Conservation (phyloP, 441 rosid species). For the Mallotus repandus region DNA sequence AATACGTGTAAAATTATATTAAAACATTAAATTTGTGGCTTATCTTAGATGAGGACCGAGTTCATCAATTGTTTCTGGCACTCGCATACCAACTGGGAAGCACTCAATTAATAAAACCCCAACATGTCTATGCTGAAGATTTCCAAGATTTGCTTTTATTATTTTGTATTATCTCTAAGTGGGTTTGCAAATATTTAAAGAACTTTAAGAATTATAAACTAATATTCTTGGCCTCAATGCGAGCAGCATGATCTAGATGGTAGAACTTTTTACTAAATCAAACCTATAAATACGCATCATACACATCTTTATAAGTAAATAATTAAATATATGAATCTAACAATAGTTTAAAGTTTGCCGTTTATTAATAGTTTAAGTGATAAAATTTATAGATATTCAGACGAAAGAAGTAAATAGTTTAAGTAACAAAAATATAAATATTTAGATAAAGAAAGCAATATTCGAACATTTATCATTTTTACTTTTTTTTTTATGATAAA, state of each 20-base stretch:
- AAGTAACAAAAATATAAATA: too few species aligned
- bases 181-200: neutral
- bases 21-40: neutral
- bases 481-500: too few species aligned
- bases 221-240: conserved; percentile 9
- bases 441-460: too few species aligned
- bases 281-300: neutral
- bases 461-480: too few species aligned
- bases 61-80: neutral
- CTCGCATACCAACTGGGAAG: neutral
- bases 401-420: too few species aligned
- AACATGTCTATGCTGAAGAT: conserved; percentile 24
- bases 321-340: too few species aligned
- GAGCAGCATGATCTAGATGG: conserved; percentile 16
- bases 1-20: too few species aligned
- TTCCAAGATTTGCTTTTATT: conserved; percentile 1
- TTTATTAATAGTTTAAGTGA: too few species aligned
- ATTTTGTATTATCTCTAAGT: conserved; percentile 12
- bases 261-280: conserved; percentile 14
- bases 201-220: neutral
- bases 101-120: neutral
- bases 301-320: too few species aligned
- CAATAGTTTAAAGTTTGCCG: too few species aligned
- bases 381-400: too few species aligned
- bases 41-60: neutral